These are phyloP conservation scores for Picea sitchensis DNA, from an alignment of 75 land plant species.

Conservation along the genomic window DNA sequence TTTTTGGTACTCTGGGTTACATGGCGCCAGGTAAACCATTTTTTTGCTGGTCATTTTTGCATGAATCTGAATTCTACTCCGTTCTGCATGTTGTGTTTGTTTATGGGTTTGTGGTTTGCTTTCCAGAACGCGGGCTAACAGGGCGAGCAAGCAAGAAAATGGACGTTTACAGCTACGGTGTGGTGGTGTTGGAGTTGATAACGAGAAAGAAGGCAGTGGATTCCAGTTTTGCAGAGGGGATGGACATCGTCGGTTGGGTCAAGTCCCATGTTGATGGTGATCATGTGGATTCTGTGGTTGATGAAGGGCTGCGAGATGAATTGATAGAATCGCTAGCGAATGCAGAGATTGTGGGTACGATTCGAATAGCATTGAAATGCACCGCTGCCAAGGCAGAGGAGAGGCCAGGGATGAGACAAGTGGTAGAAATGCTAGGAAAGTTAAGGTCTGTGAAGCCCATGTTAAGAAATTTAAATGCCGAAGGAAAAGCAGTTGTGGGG, in stretches of 20 bases:
- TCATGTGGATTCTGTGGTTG: background rate
- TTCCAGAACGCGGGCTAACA: slow-evolving; percentile 43
- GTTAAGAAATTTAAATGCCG: too few relatives aligned
- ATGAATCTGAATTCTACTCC: background rate
- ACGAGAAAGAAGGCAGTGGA: slow-evolving; percentile 59
- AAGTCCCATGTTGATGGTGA: background rate
- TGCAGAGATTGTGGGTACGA: background rate
- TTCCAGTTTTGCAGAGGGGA: slow-evolving; percentile 38
- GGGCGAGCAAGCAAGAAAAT: slow-evolving; percentile 39
- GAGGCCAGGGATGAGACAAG: slow-evolving; percentile 1
- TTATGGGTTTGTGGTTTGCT: background rate
- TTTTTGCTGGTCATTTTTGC: background rate
- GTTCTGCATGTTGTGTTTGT: background rate
- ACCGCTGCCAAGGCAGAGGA: background rate
- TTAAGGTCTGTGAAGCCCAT: background rate
- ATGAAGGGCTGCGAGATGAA: background rate
- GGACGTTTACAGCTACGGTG: slow-evolving; percentile 78
- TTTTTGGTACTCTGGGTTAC: slow-evolving; percentile 61
- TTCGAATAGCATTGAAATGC: background rate
- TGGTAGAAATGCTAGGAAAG: background rate
- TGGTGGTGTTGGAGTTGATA: slow-evolving; percentile 63
- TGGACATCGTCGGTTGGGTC: slow-evolving; percentile 60
- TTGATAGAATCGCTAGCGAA: background rate
- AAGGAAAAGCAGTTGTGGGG: too few relatives aligned
- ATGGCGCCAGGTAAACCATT: slow-evolving; percentile 57